Percentiles rank a stretch among this genome's conserved stretches.
These are phyloP conservation scores for Eustoma russellianum DNA, from an alignment of 257 asterid genomes.

Conservation along the genomic window DNA sequence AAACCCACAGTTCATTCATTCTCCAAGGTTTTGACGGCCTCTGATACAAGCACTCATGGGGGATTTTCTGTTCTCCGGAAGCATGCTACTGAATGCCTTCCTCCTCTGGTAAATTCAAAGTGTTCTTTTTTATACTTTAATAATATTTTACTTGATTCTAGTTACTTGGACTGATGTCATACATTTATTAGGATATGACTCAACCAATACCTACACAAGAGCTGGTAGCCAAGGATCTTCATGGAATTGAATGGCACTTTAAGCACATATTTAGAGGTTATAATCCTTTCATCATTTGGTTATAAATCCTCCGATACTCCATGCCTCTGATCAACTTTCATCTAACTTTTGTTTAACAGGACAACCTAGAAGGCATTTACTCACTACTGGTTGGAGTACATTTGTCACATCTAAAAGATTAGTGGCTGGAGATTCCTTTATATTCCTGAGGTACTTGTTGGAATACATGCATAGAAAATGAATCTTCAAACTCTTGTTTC, in stretches of 20 bases:
- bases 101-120: conserved; percentile 53
- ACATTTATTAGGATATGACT: conserved; percentile 53
- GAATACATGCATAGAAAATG: neutral
- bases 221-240: conserved; percentile 46
- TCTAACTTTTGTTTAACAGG: conserved; percentile 21
- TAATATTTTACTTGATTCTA: neutral
- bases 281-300: neutral
- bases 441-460: conserved; percentile 37
- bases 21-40: conserved; percentile 86
- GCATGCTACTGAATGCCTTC: conserved; percentile 87
- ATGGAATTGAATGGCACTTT: conserved; percentile 51
- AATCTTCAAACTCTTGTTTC: neutral
- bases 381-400: conserved; percentile 59
- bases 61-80: conserved; percentile 89
- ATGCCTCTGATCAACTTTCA: neutral
- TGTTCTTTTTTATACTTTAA: neutral
- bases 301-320: no score
- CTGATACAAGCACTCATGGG: conserved; percentile 92
- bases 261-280: conserved; percentile 55
- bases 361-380: conserved; percentile 53
- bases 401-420: conserved; percentile 47
- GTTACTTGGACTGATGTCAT: conserved; percentile 11
- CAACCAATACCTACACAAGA: conserved; percentile 52
- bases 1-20: conserved; percentile 61
- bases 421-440: conserved; percentile 49